Percentiles rank a stretch among this genome's conserved stretches.
Evolutionary conservation across 148 eudicot species (phyloP).

Genomic region (Persicaria tinctoria): DNA sequence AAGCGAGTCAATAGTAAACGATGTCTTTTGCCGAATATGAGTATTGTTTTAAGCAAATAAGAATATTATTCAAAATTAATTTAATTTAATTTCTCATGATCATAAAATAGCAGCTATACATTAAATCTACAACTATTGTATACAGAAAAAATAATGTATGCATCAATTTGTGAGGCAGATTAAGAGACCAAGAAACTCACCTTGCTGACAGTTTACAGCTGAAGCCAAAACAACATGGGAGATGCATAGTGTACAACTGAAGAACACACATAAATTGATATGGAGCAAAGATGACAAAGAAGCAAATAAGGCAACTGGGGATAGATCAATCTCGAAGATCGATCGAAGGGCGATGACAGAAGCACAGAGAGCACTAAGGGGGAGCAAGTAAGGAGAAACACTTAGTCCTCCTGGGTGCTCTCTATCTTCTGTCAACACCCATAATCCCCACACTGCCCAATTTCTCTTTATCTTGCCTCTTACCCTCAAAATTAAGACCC

Average conservation of each 20-base stretch:
- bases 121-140: no score
- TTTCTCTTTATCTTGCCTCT: not conserved
- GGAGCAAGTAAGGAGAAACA: not conserved
- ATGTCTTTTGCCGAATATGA: no score
- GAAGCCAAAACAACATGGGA: no score
- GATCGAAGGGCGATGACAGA: slow-evolving; percentile 1
- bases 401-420: slow-evolving; percentile 8
- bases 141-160: no score
- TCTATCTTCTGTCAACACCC: slow-evolving; percentile 11
- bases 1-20: no score
- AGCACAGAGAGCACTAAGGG: slow-evolving; percentile 9
- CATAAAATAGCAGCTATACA: no score
- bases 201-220: no score
- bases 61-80: not conserved
- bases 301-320: not conserved
- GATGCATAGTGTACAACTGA: no score
- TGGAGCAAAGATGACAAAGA: not conserved
- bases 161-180: no score
- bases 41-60: no score
- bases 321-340: not conserved
- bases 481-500: not conserved
- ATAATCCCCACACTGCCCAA: not conserved
- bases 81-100: not conserved
- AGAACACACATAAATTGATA: no score
- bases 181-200: no score